phyloP scores from a whole-genome alignment of 805 yeast species.

The Yamadazyma sp. region DNA sequence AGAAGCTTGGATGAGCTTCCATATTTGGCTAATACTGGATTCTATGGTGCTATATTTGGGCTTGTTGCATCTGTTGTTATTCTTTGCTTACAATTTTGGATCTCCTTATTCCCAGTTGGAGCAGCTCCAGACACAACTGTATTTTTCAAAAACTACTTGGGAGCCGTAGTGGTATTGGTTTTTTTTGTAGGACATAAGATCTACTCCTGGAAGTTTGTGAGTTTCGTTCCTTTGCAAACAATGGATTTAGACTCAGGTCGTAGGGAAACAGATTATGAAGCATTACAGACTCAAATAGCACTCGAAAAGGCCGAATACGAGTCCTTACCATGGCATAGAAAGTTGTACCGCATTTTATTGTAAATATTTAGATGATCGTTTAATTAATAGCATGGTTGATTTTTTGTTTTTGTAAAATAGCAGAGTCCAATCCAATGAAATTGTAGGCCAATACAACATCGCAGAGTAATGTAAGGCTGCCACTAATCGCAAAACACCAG shows the following conservation, averaged over 20 bases:
- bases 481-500: constrained; percentile 53
- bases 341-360: constrained; percentile 11
- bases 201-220: constrained; percentile 38
- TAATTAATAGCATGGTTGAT: constrained; percentile 6
- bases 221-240: constrained; percentile 41
- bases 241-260: constrained; percentile 64
- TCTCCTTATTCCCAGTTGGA: constrained; percentile 32
- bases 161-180: constrained; percentile 44
- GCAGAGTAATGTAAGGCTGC: constrained; percentile 50
- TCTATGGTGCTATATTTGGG: constrained; percentile 27
- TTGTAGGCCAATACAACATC: constrained; percentile 44
- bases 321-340: constrained; percentile 23
- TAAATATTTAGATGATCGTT: constrained; percentile 3
- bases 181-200: constrained; percentile 55
- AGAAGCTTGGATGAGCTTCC: constrained; percentile 50
- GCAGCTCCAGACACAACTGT: constrained; percentile 30
- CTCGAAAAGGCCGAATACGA: constrained; percentile 35
- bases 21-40: constrained; percentile 50
- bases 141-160: constrained; percentile 59
- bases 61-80: constrained; percentile 21
- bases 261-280: constrained; percentile 55
- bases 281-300: constrained; percentile 47
- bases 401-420: constrained; percentile 23
- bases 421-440: constrained; percentile 41
- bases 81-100: constrained; percentile 35